A percentile compares a stretch with the other conserved stretches of the same genome.
These are phyloP conservation scores for Tuber brumale DNA, from an alignment of 495 filamentous ascomycete species.

Conservation along the genomic window DNA sequence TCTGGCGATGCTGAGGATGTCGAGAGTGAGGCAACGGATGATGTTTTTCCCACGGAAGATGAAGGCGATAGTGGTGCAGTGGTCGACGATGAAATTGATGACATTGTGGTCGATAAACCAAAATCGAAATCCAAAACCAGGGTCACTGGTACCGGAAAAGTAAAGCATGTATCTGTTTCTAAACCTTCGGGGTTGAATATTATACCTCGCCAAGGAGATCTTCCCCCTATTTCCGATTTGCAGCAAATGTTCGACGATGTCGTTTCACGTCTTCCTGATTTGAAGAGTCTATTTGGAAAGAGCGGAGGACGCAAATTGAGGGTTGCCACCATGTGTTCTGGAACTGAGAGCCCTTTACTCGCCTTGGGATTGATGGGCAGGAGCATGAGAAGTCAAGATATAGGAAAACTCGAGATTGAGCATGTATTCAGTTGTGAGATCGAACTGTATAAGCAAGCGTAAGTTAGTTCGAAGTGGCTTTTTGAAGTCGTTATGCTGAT, in stretches of 20 bases:
- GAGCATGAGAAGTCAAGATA: constrained; percentile 35
- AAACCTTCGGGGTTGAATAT: constrained; percentile 24
- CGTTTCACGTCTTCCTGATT: constrained; percentile 23
- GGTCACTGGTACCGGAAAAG: constrained; percentile 12
- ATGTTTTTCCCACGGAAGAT: constrained; percentile 16
- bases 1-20: constrained; percentile 18
- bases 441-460: constrained; percentile 69
- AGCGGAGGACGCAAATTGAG: constrained; percentile 49
- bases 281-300: constrained; percentile 41
- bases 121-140: constrained; percentile 24
- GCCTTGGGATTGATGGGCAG: constrained; percentile 53
- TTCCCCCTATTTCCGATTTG: constrained; percentile 43
- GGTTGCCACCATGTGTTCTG: constrained; percentile 74
- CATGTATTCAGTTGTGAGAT: constrained; percentile 79
- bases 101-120: constrained; percentile 7
- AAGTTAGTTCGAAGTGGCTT: not conserved
- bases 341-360: constrained; percentile 71
- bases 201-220: constrained; percentile 35
- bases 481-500: not conserved
- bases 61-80: constrained; percentile 15
- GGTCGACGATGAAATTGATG: constrained; percentile 23
- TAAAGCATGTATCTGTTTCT: constrained; percentile 18
- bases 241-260: constrained; percentile 41
- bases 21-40: constrained; percentile 6
- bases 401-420: constrained; percentile 46